Conservation (phyloP, 2,329 filamentous ascomycete species). For the Berkeleyomyces basicola region DNA sequence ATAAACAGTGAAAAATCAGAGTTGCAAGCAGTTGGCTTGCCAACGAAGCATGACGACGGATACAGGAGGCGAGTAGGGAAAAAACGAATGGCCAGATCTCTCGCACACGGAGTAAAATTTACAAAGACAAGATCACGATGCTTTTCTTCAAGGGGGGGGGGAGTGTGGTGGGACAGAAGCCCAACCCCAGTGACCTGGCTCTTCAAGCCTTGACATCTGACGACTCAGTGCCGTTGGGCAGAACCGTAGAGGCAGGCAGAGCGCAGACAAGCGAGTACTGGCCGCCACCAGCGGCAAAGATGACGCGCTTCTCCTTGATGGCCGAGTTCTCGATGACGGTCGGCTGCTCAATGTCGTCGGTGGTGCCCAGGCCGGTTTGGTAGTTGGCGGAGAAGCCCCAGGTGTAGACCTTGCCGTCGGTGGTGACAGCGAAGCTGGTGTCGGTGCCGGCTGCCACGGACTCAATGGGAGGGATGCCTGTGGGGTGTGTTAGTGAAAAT, state of each 20-base stretch:
- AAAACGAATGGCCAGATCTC: not conserved
- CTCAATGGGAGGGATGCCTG: slow-evolving; percentile 13
- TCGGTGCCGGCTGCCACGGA: slow-evolving; percentile 49
- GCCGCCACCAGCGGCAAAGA: slow-evolving; percentile 71
- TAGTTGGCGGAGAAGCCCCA: slow-evolving; percentile 73
- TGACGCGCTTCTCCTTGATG: slow-evolving; percentile 55
- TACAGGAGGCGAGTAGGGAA: not conserved
- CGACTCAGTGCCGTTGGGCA: slow-evolving; percentile 19
- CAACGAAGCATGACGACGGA: not conserved
- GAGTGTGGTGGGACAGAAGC: too few species aligned
- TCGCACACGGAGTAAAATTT: not conserved
- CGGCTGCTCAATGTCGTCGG: slow-evolving; percentile 47
- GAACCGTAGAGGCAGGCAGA: slow-evolving; percentile 18
- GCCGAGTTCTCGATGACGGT: slow-evolving; percentile 58
- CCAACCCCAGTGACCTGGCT: not conserved
- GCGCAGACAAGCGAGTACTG: slow-evolving; percentile 58
- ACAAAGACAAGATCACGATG: not conserved
- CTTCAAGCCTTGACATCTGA: slow-evolving; percentile 6
- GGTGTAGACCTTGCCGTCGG: slow-evolving; percentile 53
- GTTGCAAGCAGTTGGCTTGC: not conserved
- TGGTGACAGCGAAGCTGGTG: slow-evolving; percentile 55
- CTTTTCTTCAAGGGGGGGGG: not conserved
- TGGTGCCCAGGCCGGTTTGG: slow-evolving; percentile 59
- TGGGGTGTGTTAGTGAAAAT: slow-evolving; percentile 5
- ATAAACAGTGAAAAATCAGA: not conserved